phyloP scores from a whole-genome alignment of 2,329 filamentous ascomycete species.

The Penicillium hordei region DNA sequence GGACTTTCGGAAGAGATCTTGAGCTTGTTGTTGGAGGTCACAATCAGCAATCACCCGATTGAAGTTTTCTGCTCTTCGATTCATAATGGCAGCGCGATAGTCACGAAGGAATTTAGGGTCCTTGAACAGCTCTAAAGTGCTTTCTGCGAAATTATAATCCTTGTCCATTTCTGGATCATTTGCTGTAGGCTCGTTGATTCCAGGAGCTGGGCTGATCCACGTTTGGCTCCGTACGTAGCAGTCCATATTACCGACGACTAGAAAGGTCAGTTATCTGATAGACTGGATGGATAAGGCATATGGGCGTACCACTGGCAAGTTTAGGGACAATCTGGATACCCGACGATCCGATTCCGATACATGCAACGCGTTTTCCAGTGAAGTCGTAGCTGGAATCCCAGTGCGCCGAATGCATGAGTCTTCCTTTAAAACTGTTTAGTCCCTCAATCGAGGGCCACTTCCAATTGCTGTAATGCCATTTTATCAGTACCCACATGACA shows the following conservation, averaged over 20 bases:
- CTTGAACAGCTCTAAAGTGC: background rate
- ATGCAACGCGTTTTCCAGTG: slow-evolving; percentile 29
- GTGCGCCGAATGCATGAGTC: slow-evolving; percentile 39
- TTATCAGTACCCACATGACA: background rate
- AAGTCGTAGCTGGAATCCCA: slow-evolving; percentile 36
- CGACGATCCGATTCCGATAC: slow-evolving; percentile 38
- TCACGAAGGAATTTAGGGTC: background rate
- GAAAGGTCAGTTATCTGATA: background rate
- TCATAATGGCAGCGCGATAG: background rate
- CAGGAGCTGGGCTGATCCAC: background rate
- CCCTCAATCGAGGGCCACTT: slow-evolving; percentile 23
- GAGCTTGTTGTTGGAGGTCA: background rate
- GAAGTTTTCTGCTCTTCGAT: background rate
- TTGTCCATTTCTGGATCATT: slow-evolving; percentile 1
- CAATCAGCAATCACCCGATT: slow-evolving; percentile 1
- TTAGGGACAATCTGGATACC: slow-evolving; percentile 26
- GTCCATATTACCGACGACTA: slow-evolving; percentile 1
- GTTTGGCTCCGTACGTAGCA: slow-evolving; percentile 18
- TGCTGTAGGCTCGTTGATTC: background rate
- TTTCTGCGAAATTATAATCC: background rate
- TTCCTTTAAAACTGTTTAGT: slow-evolving; percentile 34
- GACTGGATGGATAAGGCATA: background rate
- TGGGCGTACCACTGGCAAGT: background rate
- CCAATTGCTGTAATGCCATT: slow-evolving; percentile 22
- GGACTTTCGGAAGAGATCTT: background rate